A percentile compares a stretch with the other conserved stretches of the same genome.
Evolutionary conservation across 208 protist genomes (phyloP).

Genomic region (Trypanosoma melophagium): DNA sequence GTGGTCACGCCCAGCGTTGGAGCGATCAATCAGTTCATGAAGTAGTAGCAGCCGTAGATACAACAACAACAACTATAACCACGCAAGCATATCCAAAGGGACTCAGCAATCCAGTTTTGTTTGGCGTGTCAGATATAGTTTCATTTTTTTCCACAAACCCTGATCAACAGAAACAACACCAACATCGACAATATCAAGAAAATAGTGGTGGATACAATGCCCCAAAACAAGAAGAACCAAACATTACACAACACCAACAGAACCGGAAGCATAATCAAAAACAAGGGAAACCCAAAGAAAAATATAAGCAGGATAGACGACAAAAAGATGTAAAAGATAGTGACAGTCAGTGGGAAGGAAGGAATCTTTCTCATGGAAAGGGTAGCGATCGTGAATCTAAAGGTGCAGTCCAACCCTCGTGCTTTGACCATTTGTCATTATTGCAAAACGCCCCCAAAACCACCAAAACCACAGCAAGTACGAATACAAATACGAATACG

Average conservation of each 20-base stretch:
- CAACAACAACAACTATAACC: not conserved
- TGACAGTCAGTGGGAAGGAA: not conserved
- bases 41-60: slow-evolving; percentile 1
- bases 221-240: slow-evolving; percentile 15
- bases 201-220: not conserved
- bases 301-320: slow-evolving; percentile 8
- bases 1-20: slow-evolving; percentile 67
- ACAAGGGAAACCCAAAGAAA: slow-evolving; percentile 2
- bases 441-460: not conserved
- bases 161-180: slow-evolving; percentile 24
- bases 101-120: slow-evolving; percentile 17
- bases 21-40: slow-evolving; percentile 24
- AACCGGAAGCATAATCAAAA: slow-evolving; percentile 16
- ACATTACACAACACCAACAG: slow-evolving; percentile 19
- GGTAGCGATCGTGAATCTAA: not conserved
- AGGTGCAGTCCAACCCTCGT: not conserved
- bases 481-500: no score
- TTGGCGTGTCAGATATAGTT: slow-evolving; percentile 11
- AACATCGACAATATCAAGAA: not conserved
- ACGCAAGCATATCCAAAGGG: slow-evolving; percentile 7
- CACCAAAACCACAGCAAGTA: not conserved
- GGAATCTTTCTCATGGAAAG: not conserved
- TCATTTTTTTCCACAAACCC: slow-evolving; percentile 37
- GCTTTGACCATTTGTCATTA: not conserved
- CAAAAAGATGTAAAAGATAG: slow-evolving; percentile 1